These are phyloP conservation scores for Hymenoscyphus occultus DNA, from an alignment of 2,329 filamentous ascomycete genomes.

Conservation along the genomic window DNA sequence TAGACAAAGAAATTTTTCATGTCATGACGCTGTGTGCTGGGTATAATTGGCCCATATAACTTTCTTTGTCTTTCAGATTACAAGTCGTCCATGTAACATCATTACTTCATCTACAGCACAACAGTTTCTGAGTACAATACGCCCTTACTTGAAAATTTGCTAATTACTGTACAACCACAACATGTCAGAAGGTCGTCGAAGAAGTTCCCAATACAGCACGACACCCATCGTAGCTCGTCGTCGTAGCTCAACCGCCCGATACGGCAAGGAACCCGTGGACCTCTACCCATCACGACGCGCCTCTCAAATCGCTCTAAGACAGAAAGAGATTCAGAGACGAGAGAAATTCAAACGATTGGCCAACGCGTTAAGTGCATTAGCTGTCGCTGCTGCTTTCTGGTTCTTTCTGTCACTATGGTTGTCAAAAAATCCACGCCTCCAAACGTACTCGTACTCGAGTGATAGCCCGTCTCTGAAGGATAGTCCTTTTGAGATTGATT, in stretches of 20 bases:
- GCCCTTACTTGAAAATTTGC: background rate
- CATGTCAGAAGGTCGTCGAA: background rate
- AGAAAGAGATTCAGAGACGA: background rate
- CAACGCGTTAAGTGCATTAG: no score
- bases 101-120: background rate
- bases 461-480: no score
- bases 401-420: no score
- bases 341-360: no score
- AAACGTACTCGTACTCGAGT: no score
- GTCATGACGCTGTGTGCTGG: background rate
- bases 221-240: background rate
- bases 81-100: background rate
- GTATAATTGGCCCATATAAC: background rate
- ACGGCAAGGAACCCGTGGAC: background rate
- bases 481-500: no score
- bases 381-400: no score
- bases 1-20: background rate
- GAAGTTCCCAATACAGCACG: background rate
- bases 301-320: background rate
- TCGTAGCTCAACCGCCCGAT: background rate
- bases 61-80: background rate
- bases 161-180: background rate
- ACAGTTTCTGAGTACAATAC: background rate
- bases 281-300: background rate
- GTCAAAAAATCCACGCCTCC: no score